These are phyloP conservation scores for Pichia occidentalis DNA, from an alignment of 805 yeast species.

Conservation along the genomic window DNA sequence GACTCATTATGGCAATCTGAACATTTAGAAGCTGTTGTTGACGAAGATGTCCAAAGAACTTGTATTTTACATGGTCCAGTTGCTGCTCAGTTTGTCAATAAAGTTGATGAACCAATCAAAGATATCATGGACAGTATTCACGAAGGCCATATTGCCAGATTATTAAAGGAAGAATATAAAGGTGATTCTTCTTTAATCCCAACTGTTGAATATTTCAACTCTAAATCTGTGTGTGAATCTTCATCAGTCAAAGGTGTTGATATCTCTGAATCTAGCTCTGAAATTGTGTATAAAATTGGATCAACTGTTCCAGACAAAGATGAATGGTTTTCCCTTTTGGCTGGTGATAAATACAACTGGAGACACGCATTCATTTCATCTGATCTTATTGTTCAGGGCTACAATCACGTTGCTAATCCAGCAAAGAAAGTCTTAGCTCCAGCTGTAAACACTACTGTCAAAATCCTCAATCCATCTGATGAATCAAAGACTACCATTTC, in stretches of 20 bases:
- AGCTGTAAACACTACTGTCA: constrained; percentile 49
- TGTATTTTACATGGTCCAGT: constrained; percentile 99
- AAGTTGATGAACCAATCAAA: constrained; percentile 88
- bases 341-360: constrained; percentile 80
- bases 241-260: constrained; percentile 34
- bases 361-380: constrained; percentile 82
- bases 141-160: constrained; percentile 74
- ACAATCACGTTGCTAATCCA: constrained; percentile 73
- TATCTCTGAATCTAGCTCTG: constrained; percentile 26
- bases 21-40: constrained; percentile 92
- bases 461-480: constrained; percentile 47
- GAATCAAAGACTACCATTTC: constrained; percentile 53
- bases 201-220: constrained; percentile 83
- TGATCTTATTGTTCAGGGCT: constrained; percentile 77
- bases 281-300: constrained; percentile 35
- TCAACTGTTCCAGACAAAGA: constrained; percentile 30
- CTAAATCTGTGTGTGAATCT: constrained; percentile 42
- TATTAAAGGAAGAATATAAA: constrained; percentile 62
- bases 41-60: constrained; percentile 95
- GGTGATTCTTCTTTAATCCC: constrained; percentile 74
- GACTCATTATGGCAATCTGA: constrained; percentile 99
- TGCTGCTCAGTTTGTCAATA: constrained; percentile 85
- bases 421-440: constrained; percentile 78
- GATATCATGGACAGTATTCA: constrained; percentile 84
- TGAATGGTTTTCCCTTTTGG: constrained; percentile 74